A percentile compares a stretch with the other conserved stretches of the same genome.
Conservation (phyloP, 495 filamentous ascomycete species). For the Daldinia decipiens region DNA sequence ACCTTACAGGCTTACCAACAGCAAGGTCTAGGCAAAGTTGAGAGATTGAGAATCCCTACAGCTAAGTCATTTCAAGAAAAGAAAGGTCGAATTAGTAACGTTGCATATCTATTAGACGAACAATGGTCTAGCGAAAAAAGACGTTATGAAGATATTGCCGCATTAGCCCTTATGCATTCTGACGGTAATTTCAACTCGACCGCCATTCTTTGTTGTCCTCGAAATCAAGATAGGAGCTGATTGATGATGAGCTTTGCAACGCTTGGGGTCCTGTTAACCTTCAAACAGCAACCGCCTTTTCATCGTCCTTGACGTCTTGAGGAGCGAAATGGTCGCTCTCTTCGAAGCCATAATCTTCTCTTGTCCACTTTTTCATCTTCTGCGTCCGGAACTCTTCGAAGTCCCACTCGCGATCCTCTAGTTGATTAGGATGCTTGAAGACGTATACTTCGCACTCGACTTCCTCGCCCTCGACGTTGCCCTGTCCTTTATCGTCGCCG, state of each 20-base stretch:
- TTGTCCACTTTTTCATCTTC: constrained; percentile 67
- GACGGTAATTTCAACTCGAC: constrained; percentile 1
- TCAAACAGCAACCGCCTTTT: constrained; percentile 40
- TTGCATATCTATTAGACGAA: constrained; percentile 25
- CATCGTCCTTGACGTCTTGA: constrained; percentile 27
- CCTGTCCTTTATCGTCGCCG: constrained; percentile 52
- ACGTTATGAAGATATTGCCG: constrained; percentile 8
- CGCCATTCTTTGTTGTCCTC: constrained; percentile 14
- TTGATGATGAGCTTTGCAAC: not conserved
- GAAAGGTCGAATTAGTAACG: constrained; percentile 14
- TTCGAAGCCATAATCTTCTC: constrained; percentile 54
- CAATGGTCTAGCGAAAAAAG: not conserved
- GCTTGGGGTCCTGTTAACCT: constrained; percentile 12
- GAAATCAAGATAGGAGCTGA: not conserved
- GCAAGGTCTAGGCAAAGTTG: not conserved
- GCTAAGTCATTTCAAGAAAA: constrained; percentile 4
- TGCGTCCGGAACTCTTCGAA: constrained; percentile 76
- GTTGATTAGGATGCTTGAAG: constrained; percentile 59
- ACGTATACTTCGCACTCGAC: constrained; percentile 81
- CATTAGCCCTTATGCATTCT: constrained; percentile 4
- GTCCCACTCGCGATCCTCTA: constrained; percentile 85
- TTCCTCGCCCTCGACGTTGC: constrained; percentile 65
- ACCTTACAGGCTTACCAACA: not conserved
- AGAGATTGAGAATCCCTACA: constrained; percentile 2
- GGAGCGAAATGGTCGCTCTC: constrained; percentile 44